A percentile compares a stretch with the other conserved stretches of the same genome.
phyloP scores from a whole-genome alignment of 2,329 filamentous ascomycete genomes.

The Neopestalotiopsis rosae region DNA sequence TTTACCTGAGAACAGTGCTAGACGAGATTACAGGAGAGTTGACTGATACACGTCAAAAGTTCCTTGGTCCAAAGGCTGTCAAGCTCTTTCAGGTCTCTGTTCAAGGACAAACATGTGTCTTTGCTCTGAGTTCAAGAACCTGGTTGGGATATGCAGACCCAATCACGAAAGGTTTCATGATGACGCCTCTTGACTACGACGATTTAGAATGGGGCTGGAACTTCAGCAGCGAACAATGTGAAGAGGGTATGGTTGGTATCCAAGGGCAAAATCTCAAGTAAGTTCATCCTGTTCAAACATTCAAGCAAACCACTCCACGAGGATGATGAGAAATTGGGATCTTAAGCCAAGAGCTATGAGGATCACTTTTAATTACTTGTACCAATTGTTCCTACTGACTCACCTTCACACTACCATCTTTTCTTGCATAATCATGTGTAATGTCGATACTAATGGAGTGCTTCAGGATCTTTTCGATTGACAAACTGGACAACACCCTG shows the following conservation, averaged over 20 bases:
- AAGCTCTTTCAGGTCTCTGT: slow-evolving; percentile 92
- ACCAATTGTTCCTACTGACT: slow-evolving; percentile 99
- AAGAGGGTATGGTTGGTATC: slow-evolving; percentile 92
- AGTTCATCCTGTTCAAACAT: slow-evolving; percentile 32
- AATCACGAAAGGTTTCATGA: slow-evolving; percentile 84
- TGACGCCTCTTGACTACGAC: slow-evolving; percentile 89
- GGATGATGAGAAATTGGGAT: slow-evolving; percentile 70
- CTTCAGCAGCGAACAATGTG: slow-evolving; percentile 93
- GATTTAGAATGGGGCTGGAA: slow-evolving; percentile 94
- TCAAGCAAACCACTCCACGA: slow-evolving; percentile 38
- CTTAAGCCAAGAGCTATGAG: slow-evolving; percentile 64
- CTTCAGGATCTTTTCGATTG: slow-evolving; percentile 83
- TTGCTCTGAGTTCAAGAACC: slow-evolving; percentile 90
- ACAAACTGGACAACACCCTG: slow-evolving; percentile 83
- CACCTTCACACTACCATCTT: slow-evolving; percentile 30
- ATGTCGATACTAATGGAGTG: slow-evolving; percentile 39
- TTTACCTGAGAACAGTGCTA: slow-evolving; percentile 92
- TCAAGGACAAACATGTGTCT: slow-evolving; percentile 80
- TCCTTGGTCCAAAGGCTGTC: slow-evolving; percentile 88
- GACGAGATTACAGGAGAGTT: slow-evolving; percentile 96
- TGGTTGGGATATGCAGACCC: slow-evolving; percentile 95
- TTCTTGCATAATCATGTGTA: neutral
- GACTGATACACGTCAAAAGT: slow-evolving; percentile 92
- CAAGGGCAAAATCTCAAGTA: slow-evolving; percentile 88
- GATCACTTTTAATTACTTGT: slow-evolving; percentile 57